A percentile compares a stretch with the other conserved stretches of the same genome.
Evolutionary conservation across 139 green algal species (phyloP).

Genomic region (Chlorella sp.): DNA sequence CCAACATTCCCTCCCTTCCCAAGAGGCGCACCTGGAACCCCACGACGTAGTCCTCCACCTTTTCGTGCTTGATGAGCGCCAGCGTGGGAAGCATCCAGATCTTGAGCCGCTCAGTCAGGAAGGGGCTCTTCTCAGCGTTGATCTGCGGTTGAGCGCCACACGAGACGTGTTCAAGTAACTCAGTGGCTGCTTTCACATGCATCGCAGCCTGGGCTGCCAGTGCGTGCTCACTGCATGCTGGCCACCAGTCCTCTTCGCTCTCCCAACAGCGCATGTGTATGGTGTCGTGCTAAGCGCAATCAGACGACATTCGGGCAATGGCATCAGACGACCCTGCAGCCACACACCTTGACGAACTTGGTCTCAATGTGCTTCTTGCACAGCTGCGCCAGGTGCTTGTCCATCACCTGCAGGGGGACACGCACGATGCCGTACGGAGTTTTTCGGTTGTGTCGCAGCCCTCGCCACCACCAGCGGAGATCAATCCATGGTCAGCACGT

Average conservation of each 20-base stretch:
- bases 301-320: too few species aligned
- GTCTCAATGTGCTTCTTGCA: constrained; percentile 79
- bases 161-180: too few species aligned
- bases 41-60: constrained; percentile 71
- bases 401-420: constrained; percentile 76
- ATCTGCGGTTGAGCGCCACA: too few species aligned
- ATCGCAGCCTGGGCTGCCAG: too few species aligned
- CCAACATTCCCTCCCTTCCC: background rate
- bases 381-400: constrained; percentile 74
- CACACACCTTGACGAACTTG: constrained; percentile 72
- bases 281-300: too few species aligned
- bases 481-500: too few species aligned
- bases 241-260: too few species aligned
- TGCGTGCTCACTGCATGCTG: too few species aligned
- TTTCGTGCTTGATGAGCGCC: constrained; percentile 83
- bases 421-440: too few species aligned
- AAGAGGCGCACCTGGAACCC: constrained; percentile 43
- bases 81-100: constrained; percentile 95
- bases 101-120: constrained; percentile 76
- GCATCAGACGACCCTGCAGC: too few species aligned
- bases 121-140: constrained; percentile 93
- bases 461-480: background rate
- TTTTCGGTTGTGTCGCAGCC: background rate
- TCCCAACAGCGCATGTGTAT: too few species aligned
- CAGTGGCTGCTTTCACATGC: too few species aligned